phyloP scores from a whole-genome alignment of 2,329 filamentous ascomycete genomes.

The Ceratocystis huliohia region DNA sequence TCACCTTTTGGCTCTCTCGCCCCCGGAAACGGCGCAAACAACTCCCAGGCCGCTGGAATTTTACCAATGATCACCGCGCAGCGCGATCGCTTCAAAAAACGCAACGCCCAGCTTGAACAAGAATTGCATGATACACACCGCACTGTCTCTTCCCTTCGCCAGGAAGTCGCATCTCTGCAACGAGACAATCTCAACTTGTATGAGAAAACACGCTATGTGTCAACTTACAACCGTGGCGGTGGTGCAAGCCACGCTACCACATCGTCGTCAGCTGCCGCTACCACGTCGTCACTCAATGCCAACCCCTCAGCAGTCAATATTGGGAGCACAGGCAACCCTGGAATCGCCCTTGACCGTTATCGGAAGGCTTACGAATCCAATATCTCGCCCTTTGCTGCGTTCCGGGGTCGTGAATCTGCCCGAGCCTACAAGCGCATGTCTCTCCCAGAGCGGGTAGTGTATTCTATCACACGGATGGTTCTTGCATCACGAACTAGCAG shows the following conservation, averaged over 20 bases:
- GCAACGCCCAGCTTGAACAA: conserved; percentile 78
- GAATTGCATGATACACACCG: conserved; percentile 77
- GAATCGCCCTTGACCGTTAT: conserved; percentile 69
- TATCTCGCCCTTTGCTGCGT: conserved; percentile 89
- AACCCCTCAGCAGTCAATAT: conserved; percentile 60
- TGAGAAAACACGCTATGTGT: conserved; percentile 94
- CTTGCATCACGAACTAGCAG: conserved; percentile 79
- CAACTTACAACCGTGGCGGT: conserved; percentile 66
- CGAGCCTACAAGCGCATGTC: conserved; percentile 89
- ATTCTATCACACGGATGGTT: conserved; percentile 81
- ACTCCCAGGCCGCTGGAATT: conserved; percentile 50
- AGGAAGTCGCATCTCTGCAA: conserved; percentile 82
- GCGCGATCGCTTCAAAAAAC: conserved; percentile 94
- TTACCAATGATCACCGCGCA: conserved; percentile 97
- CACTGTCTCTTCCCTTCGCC: conserved; percentile 70
- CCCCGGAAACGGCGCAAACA: conserved; percentile 37
- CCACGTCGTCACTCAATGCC: conserved; percentile 48
- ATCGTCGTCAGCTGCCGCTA: conserved; percentile 51
- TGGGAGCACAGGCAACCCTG: conserved; percentile 43
- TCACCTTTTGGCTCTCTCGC: conserved; percentile 43
- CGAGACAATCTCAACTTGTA: conserved; percentile 94
- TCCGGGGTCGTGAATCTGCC: conserved; percentile 83
- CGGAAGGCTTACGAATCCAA: conserved; percentile 87
- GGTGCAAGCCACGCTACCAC: conserved; percentile 33
- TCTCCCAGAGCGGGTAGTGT: conserved; percentile 76